Evolutionary conservation across 768 basidiomycete genomes (phyloP), one percentile per base, ranked within the genome.

Genomic region (Paxillus involutus): DNA sequence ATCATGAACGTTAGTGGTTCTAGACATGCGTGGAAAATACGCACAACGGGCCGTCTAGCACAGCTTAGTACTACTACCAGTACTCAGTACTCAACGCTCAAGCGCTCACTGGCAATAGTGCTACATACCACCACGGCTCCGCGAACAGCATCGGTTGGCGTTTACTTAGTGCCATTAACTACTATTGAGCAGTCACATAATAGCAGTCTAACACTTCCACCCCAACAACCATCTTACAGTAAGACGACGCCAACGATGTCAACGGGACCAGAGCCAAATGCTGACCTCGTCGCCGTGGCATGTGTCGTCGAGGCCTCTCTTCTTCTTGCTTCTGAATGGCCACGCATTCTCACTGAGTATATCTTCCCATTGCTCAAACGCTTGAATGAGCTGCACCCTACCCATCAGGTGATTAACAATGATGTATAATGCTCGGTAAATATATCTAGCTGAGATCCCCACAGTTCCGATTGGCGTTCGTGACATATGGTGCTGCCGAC

Each of bases 401-500:
- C 64, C 1, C 58, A 71, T 55, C 74, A 72, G 57, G 80, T 80
- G 55, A n/a, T 66, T 59, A n/a, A n/a, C n/a, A n/a, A n/a, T n/a
- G 16, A 42, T 14, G 16, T 44, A 9, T 21, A 24, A 45, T 26
- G 50, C 16, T 30, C 32, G 16, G 16, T 6, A 54, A 26, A 19
- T 1, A 35, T n/a, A 8, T 41, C 56, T 52, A 30, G 51, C 50
- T 45, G 3, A 19, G 7, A 30, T 14, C 17, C 24, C 19, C 29
- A 43, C 56, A 78, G 75, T 65, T 73, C 56, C 64, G 77, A 30
- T 52, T 85, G 10, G 87, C 76, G 8, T 76, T 86, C 51, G 75
- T 90, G 21, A 80, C 79, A 7, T 90, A 90, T 72, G 87, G 78
- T 6, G 73, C 80, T 10, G 74, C 81, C n/a, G 79, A 84, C 57